These are phyloP conservation scores for Suillus occidentalis DNA, from an alignment of 768 basidiomycete genomes.

Conservation along the genomic window DNA sequence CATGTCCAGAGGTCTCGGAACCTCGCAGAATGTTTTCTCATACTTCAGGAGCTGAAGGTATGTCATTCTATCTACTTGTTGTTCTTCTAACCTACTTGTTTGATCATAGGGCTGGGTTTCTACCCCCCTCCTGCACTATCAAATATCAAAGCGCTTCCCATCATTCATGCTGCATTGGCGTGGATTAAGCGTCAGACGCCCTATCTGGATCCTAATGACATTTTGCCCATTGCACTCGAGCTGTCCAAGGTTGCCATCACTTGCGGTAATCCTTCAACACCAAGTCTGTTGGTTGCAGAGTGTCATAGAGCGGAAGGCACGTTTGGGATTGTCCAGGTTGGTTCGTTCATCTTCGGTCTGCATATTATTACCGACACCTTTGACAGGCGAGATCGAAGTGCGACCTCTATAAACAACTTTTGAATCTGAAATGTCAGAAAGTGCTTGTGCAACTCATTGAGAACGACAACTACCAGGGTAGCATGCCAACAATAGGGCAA, in stretches of 20 bases:
- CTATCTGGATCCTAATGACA: constrained; percentile 72
- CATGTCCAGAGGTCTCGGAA: constrained; percentile 25
- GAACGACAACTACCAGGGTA: constrained; percentile 71
- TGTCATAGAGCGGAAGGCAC: constrained; percentile 78
- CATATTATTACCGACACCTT: constrained; percentile 12
- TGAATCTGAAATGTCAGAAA: constrained; percentile 69
- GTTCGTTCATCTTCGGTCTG: constrained; percentile 22
- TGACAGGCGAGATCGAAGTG: constrained; percentile 73
- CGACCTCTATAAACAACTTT: constrained; percentile 81
- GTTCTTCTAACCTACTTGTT: neutral
- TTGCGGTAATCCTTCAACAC: constrained; percentile 84
- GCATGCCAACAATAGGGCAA: constrained; percentile 68
- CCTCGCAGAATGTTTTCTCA: constrained; percentile 40
- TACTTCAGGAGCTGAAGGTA: constrained; percentile 42
- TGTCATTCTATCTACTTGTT: constrained; percentile 5
- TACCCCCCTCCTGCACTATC: constrained; percentile 29
- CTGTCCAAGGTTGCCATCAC: constrained; percentile 80
- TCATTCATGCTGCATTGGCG: constrained; percentile 41
- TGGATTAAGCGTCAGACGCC: constrained; percentile 68
- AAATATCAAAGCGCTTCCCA: constrained; percentile 27
- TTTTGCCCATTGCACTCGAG: constrained; percentile 83
- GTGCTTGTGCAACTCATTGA: constrained; percentile 65
- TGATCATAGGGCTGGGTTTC: constrained; percentile 10
- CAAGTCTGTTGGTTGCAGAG: constrained; percentile 77
- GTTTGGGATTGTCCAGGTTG: constrained; percentile 74